Base-by-base conservation (phyloP, 169 alveolate genomes). In the Plasmodium billcollinsi region DNA sequence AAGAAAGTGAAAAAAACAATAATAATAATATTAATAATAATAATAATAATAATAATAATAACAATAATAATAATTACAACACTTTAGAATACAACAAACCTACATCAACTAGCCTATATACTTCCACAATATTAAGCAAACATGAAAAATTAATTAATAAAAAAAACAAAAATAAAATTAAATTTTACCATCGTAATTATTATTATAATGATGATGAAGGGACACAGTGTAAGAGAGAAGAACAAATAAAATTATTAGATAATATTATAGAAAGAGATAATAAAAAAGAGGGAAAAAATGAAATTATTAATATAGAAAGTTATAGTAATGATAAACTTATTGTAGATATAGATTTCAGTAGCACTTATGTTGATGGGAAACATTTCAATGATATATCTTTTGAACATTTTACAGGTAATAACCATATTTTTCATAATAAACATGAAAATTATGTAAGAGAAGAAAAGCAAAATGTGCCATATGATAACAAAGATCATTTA, bases 41-140 rank as follows among this genome's bases (percentile, higher is more conserved):
- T 3, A 54, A 24, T 11, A 56, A 15, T 15, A 74, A 58, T 47
- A 59, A 21, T 9, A 20, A n/a, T 43, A 43, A 47, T 49, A 8
- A 61, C 1, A 65, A 61, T 29, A 33, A 4, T 8, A 59, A 11
- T n/a, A 15, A 9, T n/a, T 5, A 52, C 56, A 45, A 18, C 15
- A 52, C 8, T 5, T 54, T 18, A 9, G 33, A 29, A 14, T 76
- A 76, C 45, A 39, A 29, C 47, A 62, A 63, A 20, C 89, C 89
- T 39, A 12, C 21, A 3, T 43, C 76, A 9, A 76, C 89, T 11
- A 76, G 89, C 9, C 15, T 76, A 7, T 69, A 69, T n/a, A 69
- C 18, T 49, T 18, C 76, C 7, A 69, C 76, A n/a, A 69, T 69
- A 8, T 69, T 69, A 8, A 6, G 2, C 1, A 69, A 69, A 20